Evolutionary conservation across 1,284 basidiomycete genomes (phyloP).

Genomic region (Laetiporus sulphureus): DNA sequence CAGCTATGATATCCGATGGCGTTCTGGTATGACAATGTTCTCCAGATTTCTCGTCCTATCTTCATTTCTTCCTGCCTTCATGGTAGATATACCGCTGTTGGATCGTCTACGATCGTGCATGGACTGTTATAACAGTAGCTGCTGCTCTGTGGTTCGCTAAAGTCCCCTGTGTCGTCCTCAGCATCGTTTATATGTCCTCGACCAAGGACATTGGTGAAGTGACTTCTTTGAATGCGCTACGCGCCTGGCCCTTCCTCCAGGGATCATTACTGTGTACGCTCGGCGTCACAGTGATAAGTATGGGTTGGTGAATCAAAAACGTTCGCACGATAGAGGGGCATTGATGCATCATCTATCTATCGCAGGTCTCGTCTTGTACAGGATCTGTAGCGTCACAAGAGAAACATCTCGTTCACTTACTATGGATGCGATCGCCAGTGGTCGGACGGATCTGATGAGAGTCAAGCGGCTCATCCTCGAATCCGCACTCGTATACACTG

Average conservation of each 20-base stretch:
- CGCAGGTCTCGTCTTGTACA: not conserved
- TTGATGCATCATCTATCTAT: not conserved
- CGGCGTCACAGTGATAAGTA: too few species aligned
- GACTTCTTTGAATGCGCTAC: not conserved
- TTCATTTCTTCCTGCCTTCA: not conserved
- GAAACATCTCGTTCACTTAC: not conserved
- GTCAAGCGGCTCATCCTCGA: not conserved
- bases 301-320: too few species aligned
- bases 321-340: not conserved
- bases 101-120: not conserved
- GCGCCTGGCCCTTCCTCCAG: too few species aligned
- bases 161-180: not conserved
- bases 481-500: not conserved
- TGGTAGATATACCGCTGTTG: not conserved
- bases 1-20: not conserved
- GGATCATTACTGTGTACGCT: too few species aligned
- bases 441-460: not conserved
- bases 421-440: not conserved
- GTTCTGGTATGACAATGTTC: not conserved
- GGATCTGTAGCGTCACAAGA: not conserved
- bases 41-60: not conserved
- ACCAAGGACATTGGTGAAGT: not conserved
- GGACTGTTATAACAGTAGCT: not conserved
- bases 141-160: not conserved
- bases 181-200: not conserved